phyloP scores from a whole-genome alignment of 306 rosid species.

The Comarum palustre region DNA sequence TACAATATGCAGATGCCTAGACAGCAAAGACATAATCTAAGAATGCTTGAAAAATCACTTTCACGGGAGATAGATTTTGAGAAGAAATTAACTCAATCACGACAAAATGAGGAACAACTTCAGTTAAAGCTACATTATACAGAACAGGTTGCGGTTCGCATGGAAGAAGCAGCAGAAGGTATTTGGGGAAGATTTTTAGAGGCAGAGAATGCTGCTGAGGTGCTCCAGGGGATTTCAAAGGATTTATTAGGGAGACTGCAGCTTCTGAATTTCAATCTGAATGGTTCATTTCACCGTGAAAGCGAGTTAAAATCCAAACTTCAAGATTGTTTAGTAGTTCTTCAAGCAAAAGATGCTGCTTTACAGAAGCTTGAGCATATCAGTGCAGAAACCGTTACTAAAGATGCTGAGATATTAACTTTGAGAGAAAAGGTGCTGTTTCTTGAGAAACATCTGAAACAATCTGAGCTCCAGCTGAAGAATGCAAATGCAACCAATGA shows the following conservation, averaged over 20 bases:
- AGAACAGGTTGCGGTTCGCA: constrained; percentile 65
- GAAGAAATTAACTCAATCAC: constrained; percentile 70
- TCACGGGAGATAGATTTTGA: constrained; percentile 85
- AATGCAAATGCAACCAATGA: constrained; percentile 40
- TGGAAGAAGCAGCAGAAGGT: constrained; percentile 86
- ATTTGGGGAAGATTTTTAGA: constrained; percentile 98
- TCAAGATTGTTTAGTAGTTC: constrained; percentile 44
- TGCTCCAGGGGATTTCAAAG: constrained; percentile 76
- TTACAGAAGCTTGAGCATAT: constrained; percentile 43
- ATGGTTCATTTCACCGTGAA: constrained; percentile 55
- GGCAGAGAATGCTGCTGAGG: constrained; percentile 83
- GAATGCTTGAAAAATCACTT: constrained; percentile 83
- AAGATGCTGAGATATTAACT: constrained; percentile 44
- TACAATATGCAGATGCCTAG: constrained; percentile 55
- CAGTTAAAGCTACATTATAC: constrained; percentile 71
- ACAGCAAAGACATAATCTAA: constrained; percentile 68
- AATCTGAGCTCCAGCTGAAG: constrained; percentile 41
- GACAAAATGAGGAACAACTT: constrained; percentile 63
- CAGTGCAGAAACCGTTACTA: constrained; percentile 36
- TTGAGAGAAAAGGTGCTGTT: constrained; percentile 57
- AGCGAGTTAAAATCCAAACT: constrained; percentile 49
- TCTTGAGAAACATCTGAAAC: constrained; percentile 50
- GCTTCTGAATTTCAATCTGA: constrained; percentile 58
- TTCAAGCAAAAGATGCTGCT: constrained; percentile 50
- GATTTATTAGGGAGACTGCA: constrained; percentile 68